These are phyloP conservation scores for Ophiocordyceps polyrhachis-furcata DNA, from an alignment of 2,329 filamentous ascomycete genomes.

Conservation along the genomic window DNA sequence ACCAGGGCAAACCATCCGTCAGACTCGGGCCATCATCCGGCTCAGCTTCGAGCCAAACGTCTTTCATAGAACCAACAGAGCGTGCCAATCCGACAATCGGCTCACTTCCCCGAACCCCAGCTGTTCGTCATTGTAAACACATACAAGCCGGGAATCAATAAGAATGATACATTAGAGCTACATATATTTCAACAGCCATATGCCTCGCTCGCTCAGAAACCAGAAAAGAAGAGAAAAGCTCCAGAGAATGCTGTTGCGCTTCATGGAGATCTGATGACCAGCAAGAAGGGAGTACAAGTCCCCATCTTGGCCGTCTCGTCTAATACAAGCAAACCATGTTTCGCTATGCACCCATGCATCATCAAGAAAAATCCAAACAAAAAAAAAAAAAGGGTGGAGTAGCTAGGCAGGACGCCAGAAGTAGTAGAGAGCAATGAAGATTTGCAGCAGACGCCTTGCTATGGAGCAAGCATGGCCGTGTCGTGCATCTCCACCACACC, in stretches of 20 bases:
- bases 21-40: too few species aligned
- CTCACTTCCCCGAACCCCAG: too few species aligned
- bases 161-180: background rate
- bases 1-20: too few species aligned
- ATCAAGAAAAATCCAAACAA: background rate
- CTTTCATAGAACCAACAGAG: too few species aligned
- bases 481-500: background rate
- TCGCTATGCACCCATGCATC: background rate
- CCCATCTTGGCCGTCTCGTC: background rate
- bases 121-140: too few species aligned
- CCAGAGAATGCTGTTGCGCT: background rate
- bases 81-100: too few species aligned
- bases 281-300: background rate
- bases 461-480: background rate
- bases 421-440: too few species aligned
- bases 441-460: background rate
- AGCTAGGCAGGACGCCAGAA: background rate
- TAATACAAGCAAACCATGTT: background rate
- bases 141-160: too few species aligned
- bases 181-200: background rate
- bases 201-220: background rate
- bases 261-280: background rate
- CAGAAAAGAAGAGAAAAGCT: too few species aligned
- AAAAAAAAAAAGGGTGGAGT: background rate
- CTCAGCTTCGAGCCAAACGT: too few species aligned